A percentile compares a stretch with the other conserved stretches of the same genome.
Evolutionary conservation across 2,329 filamentous ascomycete species (phyloP).

Genomic region (Epichloe festucae): DNA sequence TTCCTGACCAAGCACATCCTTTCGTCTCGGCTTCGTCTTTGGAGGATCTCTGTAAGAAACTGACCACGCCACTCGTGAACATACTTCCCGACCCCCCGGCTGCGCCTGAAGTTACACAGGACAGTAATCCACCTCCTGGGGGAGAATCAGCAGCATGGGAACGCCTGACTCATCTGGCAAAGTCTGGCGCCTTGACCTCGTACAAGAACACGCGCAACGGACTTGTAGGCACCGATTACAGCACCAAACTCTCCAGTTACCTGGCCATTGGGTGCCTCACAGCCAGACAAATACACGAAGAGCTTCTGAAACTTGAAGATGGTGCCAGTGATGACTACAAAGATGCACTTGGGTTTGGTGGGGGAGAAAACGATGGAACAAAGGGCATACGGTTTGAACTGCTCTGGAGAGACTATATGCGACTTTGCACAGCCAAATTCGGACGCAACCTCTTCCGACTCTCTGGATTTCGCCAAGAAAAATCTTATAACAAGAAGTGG

Average conservation of each 20-base stretch:
- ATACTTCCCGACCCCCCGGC: conserved; percentile 40
- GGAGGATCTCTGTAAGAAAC: conserved; percentile 36
- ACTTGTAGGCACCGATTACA: conserved; percentile 56
- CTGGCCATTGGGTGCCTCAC: conserved; percentile 61
- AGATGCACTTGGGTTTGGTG: conserved; percentile 42
- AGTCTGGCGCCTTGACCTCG: conserved; percentile 42
- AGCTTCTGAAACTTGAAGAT: conserved; percentile 57
- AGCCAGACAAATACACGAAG: conserved; percentile 56
- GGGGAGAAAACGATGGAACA: conserved; percentile 62
- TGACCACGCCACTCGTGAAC: conserved; percentile 44
- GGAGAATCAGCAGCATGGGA: conserved; percentile 49
- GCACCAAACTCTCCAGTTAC: conserved; percentile 64
- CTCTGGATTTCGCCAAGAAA: conserved; percentile 45
- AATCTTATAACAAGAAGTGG: conserved; percentile 33
- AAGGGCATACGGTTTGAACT: conserved; percentile 58
- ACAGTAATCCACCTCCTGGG: conserved; percentile 58
- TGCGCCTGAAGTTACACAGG: conserved; percentile 38
- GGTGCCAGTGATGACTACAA: conserved; percentile 33
- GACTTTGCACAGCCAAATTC: conserved; percentile 61
- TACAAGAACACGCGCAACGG: conserved; percentile 65
- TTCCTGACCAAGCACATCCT: conserved; percentile 46
- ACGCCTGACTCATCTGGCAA: conserved; percentile 48
- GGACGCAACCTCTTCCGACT: conserved; percentile 49
- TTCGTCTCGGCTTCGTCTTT: conserved; percentile 49
- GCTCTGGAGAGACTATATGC: conserved; percentile 72